Evolutionary conservation across 2,329 filamentous ascomycete genomes (phyloP).

Genomic region (Clarireedia sp.): DNA sequence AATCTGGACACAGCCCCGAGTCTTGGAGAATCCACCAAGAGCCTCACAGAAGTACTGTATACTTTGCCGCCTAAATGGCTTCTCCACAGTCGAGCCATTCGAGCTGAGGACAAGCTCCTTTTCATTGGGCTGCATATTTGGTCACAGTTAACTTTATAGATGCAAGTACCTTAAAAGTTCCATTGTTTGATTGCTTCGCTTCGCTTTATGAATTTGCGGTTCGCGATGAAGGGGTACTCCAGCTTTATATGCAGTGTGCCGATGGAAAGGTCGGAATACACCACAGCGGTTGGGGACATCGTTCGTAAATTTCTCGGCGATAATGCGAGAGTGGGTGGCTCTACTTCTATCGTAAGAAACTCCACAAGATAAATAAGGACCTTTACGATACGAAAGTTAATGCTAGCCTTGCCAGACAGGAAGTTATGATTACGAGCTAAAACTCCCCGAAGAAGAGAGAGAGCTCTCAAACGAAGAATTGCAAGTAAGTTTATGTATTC

Average conservation of each 20-base stretch:
- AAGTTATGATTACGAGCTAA: background rate
- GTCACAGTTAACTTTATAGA: background rate
- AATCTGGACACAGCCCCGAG: background rate
- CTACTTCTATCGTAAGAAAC: background rate
- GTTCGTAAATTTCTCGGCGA: background rate
- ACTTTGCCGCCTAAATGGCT: background rate
- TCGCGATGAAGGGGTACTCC: background rate
- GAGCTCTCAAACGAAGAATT: background rate
- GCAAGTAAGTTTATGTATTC: background rate
- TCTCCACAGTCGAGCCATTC: background rate
- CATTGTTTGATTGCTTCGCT: background rate
- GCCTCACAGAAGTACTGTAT: background rate
- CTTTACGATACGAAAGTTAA: background rate
- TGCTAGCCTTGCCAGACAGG: background rate
- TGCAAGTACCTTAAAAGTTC: background rate
- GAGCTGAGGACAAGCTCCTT: background rate
- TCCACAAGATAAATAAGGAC: background rate
- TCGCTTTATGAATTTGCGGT: too few species aligned
- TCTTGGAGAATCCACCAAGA: background rate
- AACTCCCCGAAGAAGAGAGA: background rate
- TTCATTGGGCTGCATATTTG: background rate
- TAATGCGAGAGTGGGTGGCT: background rate
- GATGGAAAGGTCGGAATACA: background rate
- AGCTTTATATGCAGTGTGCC: background rate
- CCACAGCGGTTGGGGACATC: background rate